Evolutionary conservation across 2,329 filamentous ascomycete genomes (phyloP).

Genomic region (Penicillium expansum): DNA sequence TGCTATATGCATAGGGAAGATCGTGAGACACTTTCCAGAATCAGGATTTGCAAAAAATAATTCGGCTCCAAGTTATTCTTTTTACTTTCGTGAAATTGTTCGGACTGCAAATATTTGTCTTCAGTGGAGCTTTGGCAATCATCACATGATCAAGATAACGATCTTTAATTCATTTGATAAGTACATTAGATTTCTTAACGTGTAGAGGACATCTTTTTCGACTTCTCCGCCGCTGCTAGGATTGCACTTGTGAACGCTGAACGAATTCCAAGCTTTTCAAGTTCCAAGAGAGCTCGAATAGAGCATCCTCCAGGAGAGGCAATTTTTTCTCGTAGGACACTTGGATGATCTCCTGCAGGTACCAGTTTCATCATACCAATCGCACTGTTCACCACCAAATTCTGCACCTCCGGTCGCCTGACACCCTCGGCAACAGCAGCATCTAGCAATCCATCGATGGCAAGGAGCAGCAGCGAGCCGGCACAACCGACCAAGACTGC

Average conservation of each 20-base stretch:
- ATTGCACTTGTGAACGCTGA: constrained; percentile 16
- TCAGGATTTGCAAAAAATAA: no score
- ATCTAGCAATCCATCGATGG: constrained; percentile 52
- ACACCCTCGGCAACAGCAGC: constrained; percentile 54
- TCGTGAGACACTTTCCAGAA: no score
- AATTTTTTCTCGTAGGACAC: constrained; percentile 16
- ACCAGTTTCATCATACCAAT: constrained; percentile 16
- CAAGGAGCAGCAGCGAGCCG: constrained; percentile 26
- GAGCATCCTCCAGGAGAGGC: constrained; percentile 18
- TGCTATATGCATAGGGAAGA: no score
- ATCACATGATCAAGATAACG: no score
- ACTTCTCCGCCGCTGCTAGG: constrained; percentile 8
- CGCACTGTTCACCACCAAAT: constrained; percentile 13
- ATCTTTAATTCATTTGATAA: no score
- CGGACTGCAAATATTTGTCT: no score
- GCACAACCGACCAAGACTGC: constrained; percentile 13
- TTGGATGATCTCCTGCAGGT: constrained; percentile 13
- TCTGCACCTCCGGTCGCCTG: constrained; percentile 5
- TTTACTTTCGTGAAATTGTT: no score
- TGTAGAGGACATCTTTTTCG: neutral
- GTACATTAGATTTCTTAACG: no score
- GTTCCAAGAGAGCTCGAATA: constrained; percentile 13
- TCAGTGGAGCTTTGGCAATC: no score
- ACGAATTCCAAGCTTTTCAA: constrained; percentile 13
- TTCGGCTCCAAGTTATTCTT: no score